Percentiles rank a stretch among this genome's conserved stretches.
Conservation (phyloP, 805 yeast species). For the Candida maltosa region DNA sequence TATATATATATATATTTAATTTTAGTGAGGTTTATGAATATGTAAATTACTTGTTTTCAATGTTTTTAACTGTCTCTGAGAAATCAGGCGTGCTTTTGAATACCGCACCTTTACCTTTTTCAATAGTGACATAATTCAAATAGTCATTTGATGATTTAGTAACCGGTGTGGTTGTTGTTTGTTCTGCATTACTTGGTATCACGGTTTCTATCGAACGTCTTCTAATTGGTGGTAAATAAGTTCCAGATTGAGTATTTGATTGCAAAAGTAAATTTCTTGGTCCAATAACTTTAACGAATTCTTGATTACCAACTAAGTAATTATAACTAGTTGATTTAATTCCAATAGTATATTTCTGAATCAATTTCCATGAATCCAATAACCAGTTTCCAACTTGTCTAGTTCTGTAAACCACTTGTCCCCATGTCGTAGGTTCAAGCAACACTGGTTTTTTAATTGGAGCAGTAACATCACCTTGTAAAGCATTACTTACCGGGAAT, state of each 20-base stretch:
- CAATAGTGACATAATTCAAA: conserved; percentile 45
- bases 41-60: conserved; percentile 1
- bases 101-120: conserved; percentile 35
- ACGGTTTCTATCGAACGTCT: conserved; percentile 4
- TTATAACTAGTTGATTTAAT: conserved; percentile 5
- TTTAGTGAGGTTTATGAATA: conserved; percentile 1
- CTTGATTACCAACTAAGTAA: conserved; percentile 31
- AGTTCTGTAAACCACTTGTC: not conserved
- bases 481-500: conserved; percentile 8
- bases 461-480: not conserved
- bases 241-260: conserved; percentile 16
- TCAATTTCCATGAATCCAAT: not conserved
- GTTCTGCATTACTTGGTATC: not conserved
- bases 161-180: conserved; percentile 1
- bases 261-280: conserved; percentile 52
- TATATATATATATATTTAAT: not conserved
- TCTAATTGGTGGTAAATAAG: conserved; percentile 1
- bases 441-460: not conserved
- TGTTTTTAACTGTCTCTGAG: conserved; percentile 6
- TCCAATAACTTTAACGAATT: conserved; percentile 50
- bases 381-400: conserved; percentile 1
- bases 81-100: conserved; percentile 8
- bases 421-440: not conserved
- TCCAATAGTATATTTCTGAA: not conserved
- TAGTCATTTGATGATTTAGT: conserved; percentile 37